phyloP scores from a whole-genome alignment of 345 rosid species.

The Eutrema japonicum region DNA sequence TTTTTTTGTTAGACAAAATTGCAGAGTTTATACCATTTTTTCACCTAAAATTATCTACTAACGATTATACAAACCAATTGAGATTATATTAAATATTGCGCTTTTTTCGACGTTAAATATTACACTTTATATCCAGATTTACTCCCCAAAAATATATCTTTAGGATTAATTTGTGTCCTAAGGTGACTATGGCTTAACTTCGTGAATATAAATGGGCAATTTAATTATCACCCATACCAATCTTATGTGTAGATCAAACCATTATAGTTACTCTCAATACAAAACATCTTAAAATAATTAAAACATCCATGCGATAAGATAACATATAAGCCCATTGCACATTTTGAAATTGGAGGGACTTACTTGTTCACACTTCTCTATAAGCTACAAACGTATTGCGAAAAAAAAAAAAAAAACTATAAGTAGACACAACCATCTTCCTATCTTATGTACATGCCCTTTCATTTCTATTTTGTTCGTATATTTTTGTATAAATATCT shows the following conservation, averaged over 20 bases:
- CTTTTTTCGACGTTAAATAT: no score
- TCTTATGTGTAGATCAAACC: conserved; percentile 1
- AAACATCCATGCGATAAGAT: conserved; percentile 2
- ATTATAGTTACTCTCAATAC: not conserved
- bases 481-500: not conserved
- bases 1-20: not conserved
- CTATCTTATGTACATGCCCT: not conserved
- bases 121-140: not conserved
- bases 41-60: not conserved
- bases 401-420: not conserved
- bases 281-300: no score
- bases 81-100: not conserved
- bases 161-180: not conserved
- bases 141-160: not conserved
- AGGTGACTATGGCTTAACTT: not conserved
- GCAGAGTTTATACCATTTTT: no score
- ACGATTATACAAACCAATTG: not conserved
- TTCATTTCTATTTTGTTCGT: not conserved
- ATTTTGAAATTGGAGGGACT: not conserved
- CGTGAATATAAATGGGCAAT: not conserved
- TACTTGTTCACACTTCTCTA: not conserved
- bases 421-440: not conserved
- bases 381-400: no score
- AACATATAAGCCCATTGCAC: conserved; percentile 11
- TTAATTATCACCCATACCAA: not conserved